Percentiles rank a stretch among this genome's conserved stretches.
phyloP scores from a whole-genome alignment of 139 green algal species.

The Dunaliella primolecta region DNA sequence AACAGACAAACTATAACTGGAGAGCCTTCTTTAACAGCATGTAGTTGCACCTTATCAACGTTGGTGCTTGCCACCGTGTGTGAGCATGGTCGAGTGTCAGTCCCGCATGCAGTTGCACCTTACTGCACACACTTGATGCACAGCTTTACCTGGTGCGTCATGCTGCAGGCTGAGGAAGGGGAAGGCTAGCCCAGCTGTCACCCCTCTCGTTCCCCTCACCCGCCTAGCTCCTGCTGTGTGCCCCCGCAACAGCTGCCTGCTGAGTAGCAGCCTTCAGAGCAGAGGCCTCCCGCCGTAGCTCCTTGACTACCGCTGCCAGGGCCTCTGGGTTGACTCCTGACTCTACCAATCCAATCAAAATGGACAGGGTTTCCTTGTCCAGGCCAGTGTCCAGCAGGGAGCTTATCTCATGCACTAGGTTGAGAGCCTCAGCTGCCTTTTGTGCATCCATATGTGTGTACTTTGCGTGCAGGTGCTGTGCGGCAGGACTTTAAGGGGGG shows the following conservation, averaged over 20 bases:
- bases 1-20: no score
- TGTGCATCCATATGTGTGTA: not conserved
- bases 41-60: no score
- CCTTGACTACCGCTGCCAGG: conserved; percentile 64
- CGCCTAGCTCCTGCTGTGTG: not conserved
- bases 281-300: conserved; percentile 60
- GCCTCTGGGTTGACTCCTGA: conserved; percentile 80
- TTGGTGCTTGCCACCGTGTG: no score
- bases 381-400: conserved; percentile 65
- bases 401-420: conserved; percentile 49
- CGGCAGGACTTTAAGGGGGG: no score
- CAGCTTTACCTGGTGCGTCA: not conserved
- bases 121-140: no score
- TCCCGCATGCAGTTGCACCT: no score
- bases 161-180: no score
- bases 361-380: conserved; percentile 66
- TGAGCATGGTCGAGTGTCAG: no score
- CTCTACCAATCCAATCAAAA: conserved; percentile 70
- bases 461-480: no score
- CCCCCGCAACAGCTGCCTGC: conserved; percentile 11
- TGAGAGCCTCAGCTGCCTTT: conserved; percentile 30
- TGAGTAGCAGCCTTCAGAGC: conserved; percentile 28
- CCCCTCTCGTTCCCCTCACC: not conserved
- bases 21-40: no score
- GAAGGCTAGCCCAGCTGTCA: not conserved